Percentiles rank a stretch among this genome's conserved stretches.
These are phyloP conservation scores for Mortierella sp. DNA, from an alignment of 371 early-diverging fungal genomes.

Conservation along the genomic window DNA sequence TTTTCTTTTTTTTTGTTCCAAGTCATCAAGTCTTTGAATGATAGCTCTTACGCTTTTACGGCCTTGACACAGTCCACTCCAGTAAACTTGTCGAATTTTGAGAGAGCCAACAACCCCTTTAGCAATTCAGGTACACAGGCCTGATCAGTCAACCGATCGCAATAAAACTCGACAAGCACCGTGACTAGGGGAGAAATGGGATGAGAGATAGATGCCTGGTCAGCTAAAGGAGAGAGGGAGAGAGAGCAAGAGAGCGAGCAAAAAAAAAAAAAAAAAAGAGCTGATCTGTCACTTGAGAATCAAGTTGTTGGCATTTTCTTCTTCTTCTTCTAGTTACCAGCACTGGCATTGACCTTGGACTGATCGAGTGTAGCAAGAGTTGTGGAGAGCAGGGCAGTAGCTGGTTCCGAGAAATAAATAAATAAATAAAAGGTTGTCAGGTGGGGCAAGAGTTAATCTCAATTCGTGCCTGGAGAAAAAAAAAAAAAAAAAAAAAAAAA, in stretches of 20 bases:
- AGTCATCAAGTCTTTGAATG: slow-evolving; percentile 20
- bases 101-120: slow-evolving; percentile 72
- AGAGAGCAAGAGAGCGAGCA: slow-evolving; percentile 4
- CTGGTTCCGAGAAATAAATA: slow-evolving; percentile 7
- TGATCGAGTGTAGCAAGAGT: slow-evolving; percentile 53
- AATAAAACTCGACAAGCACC: slow-evolving; percentile 81
- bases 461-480: background rate
- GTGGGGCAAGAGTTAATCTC: background rate
- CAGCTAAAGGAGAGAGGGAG: slow-evolving; percentile 12
- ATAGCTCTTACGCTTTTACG: slow-evolving; percentile 59
- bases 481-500: background rate
- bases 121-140: slow-evolving; percentile 77
- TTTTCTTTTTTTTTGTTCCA: slow-evolving; percentile 35
- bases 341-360: slow-evolving; percentile 47
- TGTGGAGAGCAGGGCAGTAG: slow-evolving; percentile 47
- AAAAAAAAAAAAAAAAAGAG: background rate
- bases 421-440: background rate
- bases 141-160: slow-evolving; percentile 78
- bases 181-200: slow-evolving; percentile 53
- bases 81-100: slow-evolving; percentile 66
- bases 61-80: slow-evolving; percentile 66
- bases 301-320: slow-evolving; percentile 8
- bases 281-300: background rate
- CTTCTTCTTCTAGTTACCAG: slow-evolving; percentile 30
- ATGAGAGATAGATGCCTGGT: background rate